Evolutionary conservation across 345 rosid genomes (phyloP).

Genomic region (Psidium guajava): DNA sequence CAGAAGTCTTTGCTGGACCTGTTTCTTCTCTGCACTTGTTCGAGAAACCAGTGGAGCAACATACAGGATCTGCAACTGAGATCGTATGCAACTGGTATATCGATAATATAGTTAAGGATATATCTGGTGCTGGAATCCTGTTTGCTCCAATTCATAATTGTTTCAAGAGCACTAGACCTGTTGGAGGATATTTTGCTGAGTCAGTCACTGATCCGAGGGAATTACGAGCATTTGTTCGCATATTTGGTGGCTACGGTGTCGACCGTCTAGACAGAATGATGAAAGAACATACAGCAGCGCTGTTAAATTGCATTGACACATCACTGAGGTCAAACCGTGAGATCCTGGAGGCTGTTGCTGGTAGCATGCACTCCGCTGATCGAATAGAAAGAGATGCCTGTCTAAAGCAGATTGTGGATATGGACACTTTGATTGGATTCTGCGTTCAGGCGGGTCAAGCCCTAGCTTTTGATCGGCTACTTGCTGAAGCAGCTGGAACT

Average conservation of each 20-base stretch:
- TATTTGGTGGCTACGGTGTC: conserved; percentile 94
- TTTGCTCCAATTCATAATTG: conserved; percentile 82
- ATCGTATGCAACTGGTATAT: conserved; percentile 97
- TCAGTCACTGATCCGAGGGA: conserved; percentile 88
- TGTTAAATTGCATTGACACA: conserved; percentile 90
- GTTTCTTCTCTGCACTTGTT: conserved; percentile 69
- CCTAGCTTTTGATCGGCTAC: conserved; percentile 80
- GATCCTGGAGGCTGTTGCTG: conserved; percentile 74
- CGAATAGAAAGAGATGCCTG: conserved; percentile 73
- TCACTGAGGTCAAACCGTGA: conserved; percentile 84
- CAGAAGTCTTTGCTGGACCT: conserved; percentile 88
- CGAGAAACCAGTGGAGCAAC: conserved; percentile 67
- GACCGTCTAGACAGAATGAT: conserved; percentile 86
- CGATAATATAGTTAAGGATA: conserved; percentile 91
- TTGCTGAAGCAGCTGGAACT: conserved; percentile 86
- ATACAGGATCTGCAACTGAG: conserved; percentile 79
- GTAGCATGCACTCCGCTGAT: conserved; percentile 94
- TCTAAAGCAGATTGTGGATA: conserved; percentile 77
- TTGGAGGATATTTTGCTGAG: conserved; percentile 99
- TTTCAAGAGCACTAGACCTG: conserved; percentile 97
- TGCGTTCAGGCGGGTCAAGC: conserved; percentile 98
- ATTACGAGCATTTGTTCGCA: conserved; percentile 71
- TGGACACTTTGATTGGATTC: conserved; percentile 89
- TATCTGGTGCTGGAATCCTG: conserved; percentile 89
- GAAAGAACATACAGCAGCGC: conserved; percentile 93